These are phyloP conservation scores for Podospora pseudopauciseta DNA, from an alignment of 495 filamentous ascomycete genomes.

Conservation along the genomic window DNA sequence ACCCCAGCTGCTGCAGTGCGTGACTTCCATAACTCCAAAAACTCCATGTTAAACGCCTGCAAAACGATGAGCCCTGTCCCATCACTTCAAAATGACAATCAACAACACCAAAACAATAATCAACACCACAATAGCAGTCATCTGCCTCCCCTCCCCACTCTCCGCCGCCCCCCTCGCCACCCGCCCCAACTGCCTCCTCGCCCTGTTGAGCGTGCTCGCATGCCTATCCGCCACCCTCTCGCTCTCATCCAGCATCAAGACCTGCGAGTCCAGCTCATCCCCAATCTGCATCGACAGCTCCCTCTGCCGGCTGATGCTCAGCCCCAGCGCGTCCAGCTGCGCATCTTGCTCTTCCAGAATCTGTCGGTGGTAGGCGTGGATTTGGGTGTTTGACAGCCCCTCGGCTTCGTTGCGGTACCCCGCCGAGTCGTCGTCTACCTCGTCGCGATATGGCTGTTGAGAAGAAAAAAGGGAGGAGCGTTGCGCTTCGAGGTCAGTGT, in stretches of 20 bases:
- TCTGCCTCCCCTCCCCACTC: constrained; percentile 75
- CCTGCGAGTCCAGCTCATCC: constrained; percentile 89
- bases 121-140: constrained; percentile 70
- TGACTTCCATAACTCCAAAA: neutral
- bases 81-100: constrained; percentile 72
- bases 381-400: constrained; percentile 71
- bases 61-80: neutral
- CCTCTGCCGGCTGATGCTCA: constrained; percentile 84
- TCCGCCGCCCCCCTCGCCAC: constrained; percentile 72
- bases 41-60: neutral
- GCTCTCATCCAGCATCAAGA: constrained; percentile 81
- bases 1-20: no score
- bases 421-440: constrained; percentile 39
- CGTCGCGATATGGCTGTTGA: constrained; percentile 45
- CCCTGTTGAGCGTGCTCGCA: constrained; percentile 66
- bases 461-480: constrained; percentile 51
- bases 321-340: constrained; percentile 81
- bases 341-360: constrained; percentile 85
- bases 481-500: constrained; percentile 47
- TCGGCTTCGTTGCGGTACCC: constrained; percentile 54
- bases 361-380: constrained; percentile 77
- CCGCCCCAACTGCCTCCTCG: constrained; percentile 63
- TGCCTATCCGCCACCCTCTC: constrained; percentile 81
- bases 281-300: constrained; percentile 95
- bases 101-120: constrained; percentile 74